phyloP scores from a whole-genome alignment of 75 land plant genomes.

The Selaginella moellendorffii region DNA sequence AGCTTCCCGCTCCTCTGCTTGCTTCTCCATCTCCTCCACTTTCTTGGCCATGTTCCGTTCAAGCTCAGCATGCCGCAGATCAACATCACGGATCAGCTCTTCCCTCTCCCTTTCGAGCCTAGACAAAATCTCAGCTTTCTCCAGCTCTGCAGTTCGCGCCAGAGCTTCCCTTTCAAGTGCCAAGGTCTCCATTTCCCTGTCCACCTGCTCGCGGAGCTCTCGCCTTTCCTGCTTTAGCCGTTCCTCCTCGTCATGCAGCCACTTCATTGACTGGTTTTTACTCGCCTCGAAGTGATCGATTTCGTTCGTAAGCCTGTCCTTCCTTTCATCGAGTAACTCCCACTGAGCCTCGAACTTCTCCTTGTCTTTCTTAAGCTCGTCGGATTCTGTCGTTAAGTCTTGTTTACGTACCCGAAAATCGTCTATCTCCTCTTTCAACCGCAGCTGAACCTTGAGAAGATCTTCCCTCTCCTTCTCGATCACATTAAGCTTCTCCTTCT shows the following conservation, averaged over 20 bases:
- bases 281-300: slow-evolving; percentile 30
- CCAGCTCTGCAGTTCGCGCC: slow-evolving; percentile 40
- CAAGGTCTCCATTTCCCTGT: slow-evolving; percentile 39
- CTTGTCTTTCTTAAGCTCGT: slow-evolving; percentile 55
- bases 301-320: slow-evolving; percentile 38
- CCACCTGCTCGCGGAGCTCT: slow-evolving; percentile 22
- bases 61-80: slow-evolving; percentile 41
- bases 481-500: slow-evolving; percentile 41
- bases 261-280: slow-evolving; percentile 34
- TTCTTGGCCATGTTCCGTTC: slow-evolving; percentile 37
- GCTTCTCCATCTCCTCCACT: slow-evolving; percentile 39
- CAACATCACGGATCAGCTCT: slow-evolving; percentile 40
- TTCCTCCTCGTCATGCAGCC: slow-evolving; percentile 47
- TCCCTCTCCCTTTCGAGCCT: slow-evolving; percentile 41
- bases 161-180: slow-evolving; percentile 41
- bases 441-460: slow-evolving; percentile 30
- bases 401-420: slow-evolving; percentile 39
- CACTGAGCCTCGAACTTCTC: slow-evolving; percentile 79
- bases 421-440: slow-evolving; percentile 64
- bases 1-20: slow-evolving; percentile 35
- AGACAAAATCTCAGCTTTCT: slow-evolving; percentile 31
- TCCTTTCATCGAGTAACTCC: slow-evolving; percentile 79
- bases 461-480: slow-evolving; percentile 57
- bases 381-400: slow-evolving; percentile 37
- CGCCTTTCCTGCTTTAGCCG: slow-evolving; percentile 39